Conservation (phyloP, 495 filamentous ascomycete genomes). For the Penicillium cosmopolitanum region DNA sequence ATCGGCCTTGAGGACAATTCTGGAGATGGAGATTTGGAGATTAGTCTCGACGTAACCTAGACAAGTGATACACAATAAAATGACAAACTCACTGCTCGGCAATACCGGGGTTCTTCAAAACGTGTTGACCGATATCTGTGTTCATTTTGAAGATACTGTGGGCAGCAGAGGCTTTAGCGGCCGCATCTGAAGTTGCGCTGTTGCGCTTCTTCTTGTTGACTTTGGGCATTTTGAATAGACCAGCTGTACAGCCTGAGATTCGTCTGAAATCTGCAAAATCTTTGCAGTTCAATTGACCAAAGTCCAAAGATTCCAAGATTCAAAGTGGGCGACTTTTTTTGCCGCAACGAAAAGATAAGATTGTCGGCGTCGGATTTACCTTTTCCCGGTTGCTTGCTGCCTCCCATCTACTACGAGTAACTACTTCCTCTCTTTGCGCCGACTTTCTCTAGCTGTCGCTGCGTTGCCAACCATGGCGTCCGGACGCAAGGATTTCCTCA, state of each 20-base stretch:
- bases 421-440: background rate
- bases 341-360: conserved; percentile 38
- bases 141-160: conserved; percentile 92
- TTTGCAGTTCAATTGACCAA: background rate
- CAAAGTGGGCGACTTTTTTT: conserved; percentile 25
- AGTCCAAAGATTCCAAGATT: background rate
- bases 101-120: conserved; percentile 94
- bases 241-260: too few species aligned
- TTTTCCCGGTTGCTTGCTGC: conserved; percentile 26
- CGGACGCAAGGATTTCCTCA: conserved; percentile 85
- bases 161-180: conserved; percentile 55
- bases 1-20: conserved; percentile 84
- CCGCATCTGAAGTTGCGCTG: conserved; percentile 45
- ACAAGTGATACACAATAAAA: background rate
- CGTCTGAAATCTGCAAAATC: conserved; percentile 1
- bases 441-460: conserved; percentile 12
- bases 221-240: conserved; percentile 34
- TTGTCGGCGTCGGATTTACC: conserved; percentile 41
- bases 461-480: conserved; percentile 60
- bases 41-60: background rate
- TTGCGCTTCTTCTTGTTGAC: conserved; percentile 59
- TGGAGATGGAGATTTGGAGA: background rate
- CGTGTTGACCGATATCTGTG: conserved; percentile 85
- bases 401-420: too few species aligned
- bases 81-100: conserved; percentile 56